A percentile compares a stretch with the other conserved stretches of the same genome.
These are phyloP conservation scores for Magnaporthales sp. DNA, from an alignment of 2,329 filamentous ascomycete genomes.

Conservation along the genomic window DNA sequence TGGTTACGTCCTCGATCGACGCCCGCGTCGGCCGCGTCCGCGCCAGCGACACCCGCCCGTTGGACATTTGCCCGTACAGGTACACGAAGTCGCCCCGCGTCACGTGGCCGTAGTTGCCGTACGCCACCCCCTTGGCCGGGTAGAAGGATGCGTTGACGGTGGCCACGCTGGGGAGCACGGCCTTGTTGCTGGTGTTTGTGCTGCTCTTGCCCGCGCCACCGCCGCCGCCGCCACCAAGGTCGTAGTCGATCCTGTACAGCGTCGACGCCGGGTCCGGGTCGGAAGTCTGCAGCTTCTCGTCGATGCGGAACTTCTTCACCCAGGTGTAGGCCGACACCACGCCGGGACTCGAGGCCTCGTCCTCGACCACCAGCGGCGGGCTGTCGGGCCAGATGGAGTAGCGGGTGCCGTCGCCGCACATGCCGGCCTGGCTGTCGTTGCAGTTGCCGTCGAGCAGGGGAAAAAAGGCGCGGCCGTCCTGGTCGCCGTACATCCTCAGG, in stretches of 20 bases:
- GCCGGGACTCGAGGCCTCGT: background rate
- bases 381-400: constrained; percentile 4
- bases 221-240: background rate
- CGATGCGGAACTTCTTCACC: background rate
- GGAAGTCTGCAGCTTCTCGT: background rate
- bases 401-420: constrained; percentile 2
- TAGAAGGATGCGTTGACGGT: background rate
- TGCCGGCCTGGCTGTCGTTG: background rate
- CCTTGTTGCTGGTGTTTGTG: background rate
- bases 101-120: constrained; percentile 5
- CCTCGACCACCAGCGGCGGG: background rate
- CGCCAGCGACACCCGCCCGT: background rate
- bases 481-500: constrained; percentile 3
- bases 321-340: background rate
- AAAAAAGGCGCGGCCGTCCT: constrained; percentile 1
- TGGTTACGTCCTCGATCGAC: background rate
- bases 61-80: background rate
- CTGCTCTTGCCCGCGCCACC: too few species aligned
- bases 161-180: background rate
- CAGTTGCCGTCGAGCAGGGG: background rate
- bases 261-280: background rate
- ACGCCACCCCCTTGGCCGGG: background rate
- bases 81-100: background rate
- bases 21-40: background rate
- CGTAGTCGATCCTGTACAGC: constrained; percentile 1